Evolutionary conservation across 495 filamentous ascomycete species (phyloP).

Genomic region (Neohortaea acidophila): DNA sequence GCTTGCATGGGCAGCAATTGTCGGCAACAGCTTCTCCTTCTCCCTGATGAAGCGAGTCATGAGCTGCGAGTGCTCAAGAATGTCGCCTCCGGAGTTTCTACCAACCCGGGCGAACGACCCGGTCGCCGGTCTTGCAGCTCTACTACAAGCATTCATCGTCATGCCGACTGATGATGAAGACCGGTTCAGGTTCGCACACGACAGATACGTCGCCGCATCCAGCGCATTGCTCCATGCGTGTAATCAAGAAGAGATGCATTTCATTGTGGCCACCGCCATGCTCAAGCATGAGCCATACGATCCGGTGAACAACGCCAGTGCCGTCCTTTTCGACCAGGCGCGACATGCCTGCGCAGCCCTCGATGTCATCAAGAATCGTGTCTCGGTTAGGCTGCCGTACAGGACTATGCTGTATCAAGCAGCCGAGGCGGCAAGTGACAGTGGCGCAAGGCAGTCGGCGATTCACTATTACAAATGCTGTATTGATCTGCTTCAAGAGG

Average conservation of each 20-base stretch:
- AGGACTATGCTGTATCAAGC: slow-evolving; percentile 60
- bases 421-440: slow-evolving; percentile 59
- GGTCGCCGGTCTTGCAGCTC: slow-evolving; percentile 60
- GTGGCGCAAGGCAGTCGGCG: slow-evolving; percentile 62
- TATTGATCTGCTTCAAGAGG: slow-evolving; percentile 57
- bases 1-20: slow-evolving; percentile 67
- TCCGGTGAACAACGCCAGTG: slow-evolving; percentile 19
- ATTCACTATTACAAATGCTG: slow-evolving; percentile 63
- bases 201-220: slow-evolving; percentile 65
- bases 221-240: slow-evolving; percentile 49
- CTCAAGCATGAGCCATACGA: slow-evolving; percentile 51
- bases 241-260: slow-evolving; percentile 68
- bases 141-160: slow-evolving; percentile 61
- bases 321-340: slow-evolving; percentile 13
- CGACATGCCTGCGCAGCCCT: slow-evolving; percentile 61
- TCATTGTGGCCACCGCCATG: slow-evolving; percentile 62
- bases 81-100: slow-evolving; percentile 9
- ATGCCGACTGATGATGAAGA: slow-evolving; percentile 66
- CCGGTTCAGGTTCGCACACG: slow-evolving; percentile 60
- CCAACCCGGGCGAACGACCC: slow-evolving; percentile 33
- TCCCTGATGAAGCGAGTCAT: slow-evolving; percentile 62
- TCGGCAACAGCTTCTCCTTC: slow-evolving; percentile 70
- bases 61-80: slow-evolving; percentile 33
- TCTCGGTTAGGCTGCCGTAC: slow-evolving; percentile 44
- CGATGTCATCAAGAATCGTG: slow-evolving; percentile 51